Evolutionary conservation across 805 yeast genomes (phyloP), one percentile per base, ranked within the genome.

Genomic region (Wickerhamomyces bovis): DNA sequence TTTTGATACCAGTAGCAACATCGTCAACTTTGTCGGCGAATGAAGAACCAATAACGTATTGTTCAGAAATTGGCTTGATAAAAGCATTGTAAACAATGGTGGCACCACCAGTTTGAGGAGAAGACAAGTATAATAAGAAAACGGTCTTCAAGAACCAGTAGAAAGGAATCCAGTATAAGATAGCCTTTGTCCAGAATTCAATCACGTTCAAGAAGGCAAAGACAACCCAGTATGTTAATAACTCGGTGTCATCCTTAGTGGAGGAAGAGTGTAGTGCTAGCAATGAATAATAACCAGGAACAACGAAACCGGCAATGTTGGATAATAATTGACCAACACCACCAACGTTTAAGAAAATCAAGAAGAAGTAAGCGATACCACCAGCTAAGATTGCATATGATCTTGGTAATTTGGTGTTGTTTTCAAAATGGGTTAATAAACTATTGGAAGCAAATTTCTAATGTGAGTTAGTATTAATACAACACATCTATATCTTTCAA

Each of bases 201-300:
- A 89, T 65, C 44, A 94, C 90, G 66, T 83, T 88, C 72, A 94
- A 79, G 58, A 83, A 81, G 15, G 97, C 96, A 64, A 87, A 94
- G n/a, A 94, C 96, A 48, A 94, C 97, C 99, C 99, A 94, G 75
- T 94, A 94, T 13, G 97, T 87, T 62, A 94, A 78, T 64, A 87
- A 79, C 65, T 85, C 83, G 41, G 94, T 81, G 68, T 94, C 99
- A 66, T 92, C 97, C 39, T 71, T 68, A 38, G 81, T 69, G 16
- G 77, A 62, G 10, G 79, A 54, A 20, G 96, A 85, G 66, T 81
- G 85, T 55, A 94, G 74, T 20, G 99, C 98, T 52, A 78, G 65
- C 51, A 94, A 73, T 9, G 98, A 92, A 63, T 76, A 81, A 72
- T 90, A 92, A 45, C 94, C 92, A 41, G 99, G 99, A 51, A 89